Conservation (phyloP, 345 rosid genomes). For the Eutrema japonicum region DNA sequence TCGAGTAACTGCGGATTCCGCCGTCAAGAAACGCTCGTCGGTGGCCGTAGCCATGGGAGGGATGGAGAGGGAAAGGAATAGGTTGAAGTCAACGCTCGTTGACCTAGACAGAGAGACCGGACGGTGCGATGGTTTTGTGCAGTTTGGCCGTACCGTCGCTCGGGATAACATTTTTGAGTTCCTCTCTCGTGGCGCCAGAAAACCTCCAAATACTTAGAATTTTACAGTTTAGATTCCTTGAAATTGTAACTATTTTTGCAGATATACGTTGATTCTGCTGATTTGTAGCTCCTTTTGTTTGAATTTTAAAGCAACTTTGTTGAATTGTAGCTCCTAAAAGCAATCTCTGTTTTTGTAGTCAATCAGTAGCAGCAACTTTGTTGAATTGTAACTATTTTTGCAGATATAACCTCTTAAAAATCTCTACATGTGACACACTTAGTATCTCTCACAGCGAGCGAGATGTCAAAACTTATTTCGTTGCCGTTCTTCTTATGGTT, state of each 20-base stretch:
- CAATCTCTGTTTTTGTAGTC: background rate
- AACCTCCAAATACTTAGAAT: too few species aligned
- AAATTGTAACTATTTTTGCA: too few species aligned
- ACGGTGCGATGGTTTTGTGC: conserved; percentile 13
- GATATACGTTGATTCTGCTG: too few species aligned
- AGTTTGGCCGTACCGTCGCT: conserved; percentile 24
- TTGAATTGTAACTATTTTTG: background rate
- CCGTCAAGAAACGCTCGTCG: conserved; percentile 14
- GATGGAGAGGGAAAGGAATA: conserved; percentile 8
- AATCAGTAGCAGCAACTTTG: background rate
- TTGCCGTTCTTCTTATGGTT: background rate
- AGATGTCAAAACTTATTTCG: too few species aligned
- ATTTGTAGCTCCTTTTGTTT: too few species aligned
- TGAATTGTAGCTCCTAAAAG: too few species aligned
- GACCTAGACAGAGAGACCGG: conserved; percentile 22
- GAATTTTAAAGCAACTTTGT: too few species aligned
- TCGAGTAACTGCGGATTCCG: background rate
- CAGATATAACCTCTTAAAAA: conserved; percentile 3
- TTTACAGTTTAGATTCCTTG: too few species aligned
- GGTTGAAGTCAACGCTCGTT: conserved; percentile 20
- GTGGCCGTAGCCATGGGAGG: conserved; percentile 14
- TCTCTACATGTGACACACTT: background rate
- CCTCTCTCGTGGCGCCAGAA: background rate
- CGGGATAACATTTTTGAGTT: conserved; percentile 3
- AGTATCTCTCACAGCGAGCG: too few species aligned